Evolutionary conservation across 176 grass and related monocot species (phyloP).

Genomic region (barley (Hordeum vulgare)): DNA sequence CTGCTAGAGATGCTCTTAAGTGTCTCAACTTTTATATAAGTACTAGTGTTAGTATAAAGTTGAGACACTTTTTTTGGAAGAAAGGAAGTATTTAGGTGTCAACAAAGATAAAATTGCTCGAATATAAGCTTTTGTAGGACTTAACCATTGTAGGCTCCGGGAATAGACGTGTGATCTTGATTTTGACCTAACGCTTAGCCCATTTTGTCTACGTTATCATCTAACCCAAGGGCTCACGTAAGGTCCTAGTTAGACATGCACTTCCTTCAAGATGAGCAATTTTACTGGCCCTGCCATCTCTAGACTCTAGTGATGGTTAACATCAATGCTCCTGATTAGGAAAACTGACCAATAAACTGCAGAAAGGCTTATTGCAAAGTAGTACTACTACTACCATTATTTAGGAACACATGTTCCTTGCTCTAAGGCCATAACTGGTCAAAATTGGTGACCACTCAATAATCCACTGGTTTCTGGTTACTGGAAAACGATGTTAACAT

Average conservation of each 20-base stretch:
- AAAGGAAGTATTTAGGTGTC: not conserved
- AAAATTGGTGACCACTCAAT: constrained; percentile 18
- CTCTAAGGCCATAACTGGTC: constrained; percentile 6
- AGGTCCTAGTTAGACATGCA: not conserved
- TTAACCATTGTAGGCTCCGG: not conserved
- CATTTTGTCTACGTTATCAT: not conserved
- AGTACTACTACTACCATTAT: not conserved
- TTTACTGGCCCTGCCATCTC: not conserved
- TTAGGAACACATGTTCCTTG: constrained; percentile 12
- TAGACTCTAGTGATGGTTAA: not conserved
- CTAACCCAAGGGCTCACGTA: not conserved
- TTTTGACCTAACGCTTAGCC: not conserved
- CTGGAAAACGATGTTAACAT: constrained; percentile 31
- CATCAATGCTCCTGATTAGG: not conserved
- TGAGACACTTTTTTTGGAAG: no score
- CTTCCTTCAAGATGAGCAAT: not conserved
- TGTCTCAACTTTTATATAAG: no score
- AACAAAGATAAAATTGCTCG: not conserved
- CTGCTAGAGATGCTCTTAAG: no score
- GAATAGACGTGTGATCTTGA: not conserved
- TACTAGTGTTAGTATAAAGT: no score
- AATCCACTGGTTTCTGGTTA: constrained; percentile 25
- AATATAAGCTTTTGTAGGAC: not conserved
- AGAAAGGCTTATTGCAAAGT: not conserved
- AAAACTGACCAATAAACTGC: not conserved